These are phyloP conservation scores for Phascolomyces articulosus DNA, from an alignment of 371 early-diverging fungal genomes.

Conservation along the genomic window DNA sequence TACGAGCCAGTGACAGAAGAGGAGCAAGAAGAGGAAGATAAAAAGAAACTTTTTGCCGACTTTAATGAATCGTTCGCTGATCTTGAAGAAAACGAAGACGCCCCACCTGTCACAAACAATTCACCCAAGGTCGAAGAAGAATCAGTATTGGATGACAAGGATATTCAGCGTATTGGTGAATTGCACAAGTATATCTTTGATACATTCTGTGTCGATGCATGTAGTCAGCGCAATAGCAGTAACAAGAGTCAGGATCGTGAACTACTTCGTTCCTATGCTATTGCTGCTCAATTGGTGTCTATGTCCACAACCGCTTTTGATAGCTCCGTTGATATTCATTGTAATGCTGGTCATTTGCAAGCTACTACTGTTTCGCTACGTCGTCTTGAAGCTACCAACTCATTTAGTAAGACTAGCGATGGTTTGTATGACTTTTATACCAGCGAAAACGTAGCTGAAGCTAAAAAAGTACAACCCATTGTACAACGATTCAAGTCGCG, in stretches of 20 bases:
- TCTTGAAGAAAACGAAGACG: constrained; percentile 35
- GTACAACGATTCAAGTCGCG: constrained; percentile 68
- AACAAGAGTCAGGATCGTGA: constrained; percentile 29
- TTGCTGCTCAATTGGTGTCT: constrained; percentile 40
- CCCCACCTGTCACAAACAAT: neutral
- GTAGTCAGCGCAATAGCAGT: constrained; percentile 14
- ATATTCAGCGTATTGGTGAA: constrained; percentile 56
- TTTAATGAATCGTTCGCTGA: constrained; percentile 65
- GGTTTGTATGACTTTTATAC: constrained; percentile 89
- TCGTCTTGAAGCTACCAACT: constrained; percentile 42
- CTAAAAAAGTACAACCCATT: constrained; percentile 66
- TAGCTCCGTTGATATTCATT: constrained; percentile 25
- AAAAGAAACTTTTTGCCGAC: constrained; percentile 80
- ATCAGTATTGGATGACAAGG: constrained; percentile 58
- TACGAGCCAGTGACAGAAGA: constrained; percentile 73
- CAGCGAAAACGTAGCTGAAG: constrained; percentile 78
- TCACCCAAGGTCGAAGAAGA: constrained; percentile 51
- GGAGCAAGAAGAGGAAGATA: constrained; percentile 71
- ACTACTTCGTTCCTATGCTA: constrained; percentile 33
- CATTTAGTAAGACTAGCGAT: constrained; percentile 41
- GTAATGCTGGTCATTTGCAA: constrained; percentile 42
- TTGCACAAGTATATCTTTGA: constrained; percentile 41
- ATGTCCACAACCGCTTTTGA: constrained; percentile 37
- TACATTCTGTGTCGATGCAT: constrained; percentile 21
- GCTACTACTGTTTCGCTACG: constrained; percentile 30